These are phyloP conservation scores for Laburnicola sp. DNA, from an alignment of 2,329 filamentous ascomycete species.

Conservation along the genomic window DNA sequence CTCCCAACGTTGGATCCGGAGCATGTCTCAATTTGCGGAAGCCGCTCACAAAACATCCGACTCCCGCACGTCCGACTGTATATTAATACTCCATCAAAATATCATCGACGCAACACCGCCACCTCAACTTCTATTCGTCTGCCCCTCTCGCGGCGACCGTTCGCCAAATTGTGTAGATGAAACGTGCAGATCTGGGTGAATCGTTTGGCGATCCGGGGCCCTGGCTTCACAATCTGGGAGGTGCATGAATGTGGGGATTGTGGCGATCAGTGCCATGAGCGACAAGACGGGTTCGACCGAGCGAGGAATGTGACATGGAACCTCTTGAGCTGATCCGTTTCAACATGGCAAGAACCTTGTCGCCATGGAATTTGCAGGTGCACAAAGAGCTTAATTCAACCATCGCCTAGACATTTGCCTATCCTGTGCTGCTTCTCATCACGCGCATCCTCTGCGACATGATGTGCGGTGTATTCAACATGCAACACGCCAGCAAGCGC, in stretches of 20 bases:
- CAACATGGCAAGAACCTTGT: background rate
- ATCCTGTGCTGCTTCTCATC: too few relatives aligned
- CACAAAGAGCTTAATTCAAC: constrained; percentile 13
- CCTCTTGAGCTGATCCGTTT: background rate
- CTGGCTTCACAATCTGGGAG: background rate
- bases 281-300: background rate
- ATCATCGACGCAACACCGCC: background rate
- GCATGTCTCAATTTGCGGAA: constrained; percentile 13
- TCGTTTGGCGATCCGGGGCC: background rate
- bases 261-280: background rate
- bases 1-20: constrained; percentile 15
- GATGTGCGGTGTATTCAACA: too few relatives aligned
- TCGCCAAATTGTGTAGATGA: constrained; percentile 1
- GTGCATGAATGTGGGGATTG: constrained; percentile 1
- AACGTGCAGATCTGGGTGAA: background rate
- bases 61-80: constrained; percentile 3
- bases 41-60: background rate
- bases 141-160: too few relatives aligned
- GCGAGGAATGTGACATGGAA: background rate
- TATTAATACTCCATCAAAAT: constrained; percentile 10
- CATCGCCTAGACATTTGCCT: background rate
- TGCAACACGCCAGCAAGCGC: too few relatives aligned
- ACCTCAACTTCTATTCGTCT: background rate
- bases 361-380: constrained; percentile 4
- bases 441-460: too few relatives aligned